Base-by-base conservation (phyloP, 306 rosid species). In the Astragalus membranaceus region DNA sequence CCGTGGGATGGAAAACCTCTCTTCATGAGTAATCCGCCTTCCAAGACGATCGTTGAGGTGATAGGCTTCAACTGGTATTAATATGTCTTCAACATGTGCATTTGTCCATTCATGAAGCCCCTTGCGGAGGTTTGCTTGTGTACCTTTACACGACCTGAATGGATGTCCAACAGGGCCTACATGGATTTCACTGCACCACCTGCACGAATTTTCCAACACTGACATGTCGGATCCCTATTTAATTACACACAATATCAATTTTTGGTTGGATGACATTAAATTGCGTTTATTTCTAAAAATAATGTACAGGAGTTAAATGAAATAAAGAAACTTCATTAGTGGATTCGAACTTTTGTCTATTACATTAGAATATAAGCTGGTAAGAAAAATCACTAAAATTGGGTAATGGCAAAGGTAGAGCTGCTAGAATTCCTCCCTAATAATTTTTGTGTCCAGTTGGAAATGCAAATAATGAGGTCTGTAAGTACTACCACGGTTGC, bases 151-250 rank as follows among this genome's bases (percentile, higher is more conserved):
- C 7, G 97, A 91, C 76, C 76, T 86, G 83, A 94, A 91, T 48
- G 99, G 99, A 87, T 90, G 99, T 70, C 99, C 99, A 68, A 83
- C 81, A 54, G 92, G 88, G 50, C 96, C 99, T 53, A 94, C 95
- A 30, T 94, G 96, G 77, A 94, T 86, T 87, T 94, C 99, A 67
- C 79, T 91, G 76, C 97, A 91, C 84, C 82, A 87, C 71, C 99
- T 94, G 88, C 88, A 85, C 39, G 15, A 30, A 65, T 15, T 75
- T 64, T 30, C 64, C 10, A 66, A 62, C 41, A 29, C 23, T 32
- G 23, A 26, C 30, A 26, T 26, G 3, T 26, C 30, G 80, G 71
- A 61, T n/a, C 26, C 54, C 15, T 44, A 13, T 35, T 61, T 29
- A 16, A n/a, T 16, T 44, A 72, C 29, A 60, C 37, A 8, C 3